A percentile compares a stretch with the other conserved stretches of the same genome.
Conservation (phyloP, 2,329 filamentous ascomycete species). For the Emmonsia crescens region DNA sequence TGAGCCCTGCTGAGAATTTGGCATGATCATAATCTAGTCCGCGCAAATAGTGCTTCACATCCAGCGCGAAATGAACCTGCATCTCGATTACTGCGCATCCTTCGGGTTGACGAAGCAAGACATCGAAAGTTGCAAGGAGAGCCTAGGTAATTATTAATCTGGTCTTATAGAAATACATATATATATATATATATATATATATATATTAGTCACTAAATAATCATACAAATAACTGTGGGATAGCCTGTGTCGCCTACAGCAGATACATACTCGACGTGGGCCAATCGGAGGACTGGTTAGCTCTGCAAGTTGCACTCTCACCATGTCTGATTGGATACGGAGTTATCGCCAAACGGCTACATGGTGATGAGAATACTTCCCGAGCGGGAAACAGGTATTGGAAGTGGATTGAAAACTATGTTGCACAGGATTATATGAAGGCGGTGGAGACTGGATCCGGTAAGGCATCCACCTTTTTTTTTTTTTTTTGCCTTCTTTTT, state of each 20-base stretch:
- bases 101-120: conserved; percentile 67
- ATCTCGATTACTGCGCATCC: conserved; percentile 68
- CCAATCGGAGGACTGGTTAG: conserved; percentile 77
- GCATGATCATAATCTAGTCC: conserved; percentile 33
- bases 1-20: not conserved
- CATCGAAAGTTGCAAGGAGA: conserved; percentile 63
- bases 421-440: conserved; percentile 64
- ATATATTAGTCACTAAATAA: not conserved
- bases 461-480: conserved; percentile 32
- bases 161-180: not conserved
- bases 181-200: no score
- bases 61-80: conserved; percentile 66
- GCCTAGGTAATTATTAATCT: conserved; percentile 45
- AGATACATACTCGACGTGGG: conserved; percentile 83
- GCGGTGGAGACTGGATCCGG: conserved; percentile 61
- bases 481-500: not conserved
- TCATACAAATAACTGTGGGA: not conserved
- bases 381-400: conserved; percentile 65
- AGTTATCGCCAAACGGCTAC: conserved; percentile 61
- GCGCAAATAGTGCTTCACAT: conserved; percentile 67
- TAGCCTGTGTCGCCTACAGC: conserved; percentile 71
- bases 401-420: conserved; percentile 86
- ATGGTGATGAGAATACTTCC: conserved; percentile 49
- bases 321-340: conserved; percentile 88
- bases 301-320: conserved; percentile 70